Evolutionary conservation across 2,329 filamentous ascomycete species (phyloP), one percentile per base, ranked within the genome.

Genomic region (Diaporthe nobilis): DNA sequence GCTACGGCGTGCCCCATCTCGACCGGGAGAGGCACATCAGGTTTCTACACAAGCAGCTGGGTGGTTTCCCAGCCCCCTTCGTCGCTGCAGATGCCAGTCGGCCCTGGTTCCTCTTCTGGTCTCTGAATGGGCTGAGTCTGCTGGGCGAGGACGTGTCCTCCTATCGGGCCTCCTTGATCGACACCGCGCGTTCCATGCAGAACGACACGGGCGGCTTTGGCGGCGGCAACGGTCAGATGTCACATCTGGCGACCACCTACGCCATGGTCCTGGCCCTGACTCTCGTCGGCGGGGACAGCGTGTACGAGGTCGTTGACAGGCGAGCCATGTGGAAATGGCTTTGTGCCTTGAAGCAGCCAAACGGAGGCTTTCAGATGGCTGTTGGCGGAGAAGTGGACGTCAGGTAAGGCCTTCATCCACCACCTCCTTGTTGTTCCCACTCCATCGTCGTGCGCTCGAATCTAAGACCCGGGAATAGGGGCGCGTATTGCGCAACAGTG

Each of bases 81-180:
- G 92, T 93, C 71, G 89, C 89, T 67, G 91, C 95, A 79, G 97
- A 99, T 87, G 93, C 97, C 44, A 96, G 94, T 82, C 89, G 96
- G 73, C 96, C 97, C 13, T 99, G 97, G 97, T 90, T 98, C 81
- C 89, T 98, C 78, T 98, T 98, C 86, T 99, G 97, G 97, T 94
- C 91, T 72, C 87, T 98, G 72, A 91, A 93, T 47, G 95, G 91
- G 3, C 87, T 99, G 78, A 87, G 90, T 37, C 87, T 96, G 47
- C 86, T 99, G 68, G 95, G 95, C 65, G 91, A 95, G 81, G 94
- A 98, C 82, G 87, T 90, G 65, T 84, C 85, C 44, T 84, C 91
- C 53, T 96, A 95, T 83, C 90, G 93, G 74, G 86, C 93, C 78
- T 88, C 90, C 85, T 91, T 96, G 75, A 86, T 94, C 70, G 90